Conservation (phyloP, 441 rosid genomes). For the Pelargonium australe region DNA sequence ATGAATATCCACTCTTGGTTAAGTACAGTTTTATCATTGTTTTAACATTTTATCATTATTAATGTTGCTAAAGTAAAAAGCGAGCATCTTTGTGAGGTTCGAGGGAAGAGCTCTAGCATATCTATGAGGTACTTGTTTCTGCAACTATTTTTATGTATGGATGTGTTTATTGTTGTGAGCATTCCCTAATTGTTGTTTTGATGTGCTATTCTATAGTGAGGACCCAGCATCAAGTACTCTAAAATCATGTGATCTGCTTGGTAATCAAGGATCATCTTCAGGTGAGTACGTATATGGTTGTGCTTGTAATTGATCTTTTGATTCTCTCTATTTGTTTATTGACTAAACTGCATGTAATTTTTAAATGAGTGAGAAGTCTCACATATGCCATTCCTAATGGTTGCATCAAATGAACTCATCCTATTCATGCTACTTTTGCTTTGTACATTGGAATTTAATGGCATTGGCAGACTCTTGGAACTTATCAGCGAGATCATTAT, state of each 20-base stretch:
- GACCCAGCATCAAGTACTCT: slow-evolving; percentile 51
- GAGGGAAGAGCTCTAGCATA: slow-evolving; percentile 47
- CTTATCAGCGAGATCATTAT: too few species aligned
- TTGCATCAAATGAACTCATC: too few species aligned
- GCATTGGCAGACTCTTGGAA: too few species aligned
- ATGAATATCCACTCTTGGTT: slow-evolving; percentile 3
- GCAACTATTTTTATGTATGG: slow-evolving; percentile 5
- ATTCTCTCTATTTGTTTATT: not conserved
- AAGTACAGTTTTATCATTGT: not conserved
- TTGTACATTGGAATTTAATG: too few species aligned
- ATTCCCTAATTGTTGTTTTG: slow-evolving; percentile 23
- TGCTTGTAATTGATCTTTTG: not conserved
- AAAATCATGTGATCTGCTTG: slow-evolving; percentile 62
- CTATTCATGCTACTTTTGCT: too few species aligned
- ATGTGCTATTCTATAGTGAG: slow-evolving; percentile 38
- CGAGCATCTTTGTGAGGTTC: slow-evolving; percentile 89
- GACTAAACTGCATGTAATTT: too few species aligned
- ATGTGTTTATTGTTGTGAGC: slow-evolving; percentile 6
- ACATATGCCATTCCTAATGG: too few species aligned
- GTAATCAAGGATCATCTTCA: slow-evolving; percentile 56
- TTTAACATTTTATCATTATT: slow-evolving; percentile 16
- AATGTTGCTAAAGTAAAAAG: slow-evolving; percentile 52
- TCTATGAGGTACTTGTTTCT: slow-evolving; percentile 39
- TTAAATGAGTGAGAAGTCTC: too few species aligned
- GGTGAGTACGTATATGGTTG: slow-evolving; percentile 31